Base-by-base conservation (phyloP, 306 rosid genomes). In the Purshia tridentata region DNA sequence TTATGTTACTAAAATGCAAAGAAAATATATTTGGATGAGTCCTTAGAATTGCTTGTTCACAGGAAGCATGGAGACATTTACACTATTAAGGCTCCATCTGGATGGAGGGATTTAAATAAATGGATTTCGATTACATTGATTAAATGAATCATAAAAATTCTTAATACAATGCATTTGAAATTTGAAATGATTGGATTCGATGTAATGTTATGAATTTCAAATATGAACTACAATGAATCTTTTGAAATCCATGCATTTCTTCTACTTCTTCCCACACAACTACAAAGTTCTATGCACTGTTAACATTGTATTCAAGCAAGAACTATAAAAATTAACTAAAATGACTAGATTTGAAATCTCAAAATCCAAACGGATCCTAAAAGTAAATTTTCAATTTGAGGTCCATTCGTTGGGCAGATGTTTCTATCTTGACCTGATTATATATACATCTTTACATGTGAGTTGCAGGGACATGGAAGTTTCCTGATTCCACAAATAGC, bases 391-490 rank as follows among this genome's bases (percentile, higher is more conserved):
- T 49, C 23, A 51, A 51, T 35, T 39, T 47, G 12, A 49, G 39
- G 14, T 52, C 52, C 42, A 39, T 51, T 35, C 12, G 9, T 55
- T 13, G 37, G 41, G 23, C 10, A n/a, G 35, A 58, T 29, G 46
- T 49, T 18, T 61, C 55, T 50, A 50, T 54, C 67, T 67, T 59
- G 49, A 61, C 56, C 67, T 84, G 65, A 67, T 49, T 58, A 13
- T 65, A 69, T 47, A 44, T 45, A 59, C 54, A 76, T 48, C 14
- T 77, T 15, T 68, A 45, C 40, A 63, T 78, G 62, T 84, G 85
- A 65, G 67, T 81, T 88, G 85, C 93, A 94, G 99, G 99, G 80
- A 62, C 74, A 47, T 94, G 99, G 99, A 91, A 81, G 77, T 91
- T 91, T 83, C 82, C 85, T 75, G 96, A 91, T 70, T 83, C 88